Percentiles rank a stretch among this genome's conserved stretches.
These are phyloP conservation scores for Penicillium robsamsonii DNA, from an alignment of 495 filamentous ascomycete genomes.

Conservation along the genomic window DNA sequence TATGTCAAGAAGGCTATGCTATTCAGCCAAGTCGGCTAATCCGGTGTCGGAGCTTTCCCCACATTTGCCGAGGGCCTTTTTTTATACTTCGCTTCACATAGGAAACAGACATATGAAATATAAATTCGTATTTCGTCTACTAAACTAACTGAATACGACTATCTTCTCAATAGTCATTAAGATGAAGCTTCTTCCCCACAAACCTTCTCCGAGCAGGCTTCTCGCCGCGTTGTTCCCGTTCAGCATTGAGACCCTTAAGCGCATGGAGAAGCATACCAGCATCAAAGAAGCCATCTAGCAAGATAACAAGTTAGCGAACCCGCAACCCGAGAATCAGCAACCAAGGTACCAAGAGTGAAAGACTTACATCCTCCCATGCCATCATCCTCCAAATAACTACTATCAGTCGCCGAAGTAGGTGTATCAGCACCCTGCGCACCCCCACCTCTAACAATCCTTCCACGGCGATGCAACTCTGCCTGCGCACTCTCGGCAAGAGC, in stretches of 20 bases:
- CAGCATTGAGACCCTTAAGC: slow-evolving; percentile 62
- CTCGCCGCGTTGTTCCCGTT: slow-evolving; percentile 45
- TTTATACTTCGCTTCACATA: neutral
- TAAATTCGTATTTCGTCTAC: neutral
- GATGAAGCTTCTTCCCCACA: slow-evolving; percentile 74
- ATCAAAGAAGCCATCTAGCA: slow-evolving; percentile 90
- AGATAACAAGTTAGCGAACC: slow-evolving; percentile 21
- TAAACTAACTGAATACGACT: neutral
- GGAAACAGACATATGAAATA: no score
- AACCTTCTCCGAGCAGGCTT: slow-evolving; percentile 55
- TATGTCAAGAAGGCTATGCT: slow-evolving; percentile 5
- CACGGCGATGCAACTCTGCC: slow-evolving; percentile 40
- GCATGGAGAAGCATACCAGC: slow-evolving; percentile 90
- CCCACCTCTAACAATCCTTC: slow-evolving; percentile 43
- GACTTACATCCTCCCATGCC: slow-evolving; percentile 88
- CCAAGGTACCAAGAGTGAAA: slow-evolving; percentile 9
- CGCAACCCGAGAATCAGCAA: neutral
- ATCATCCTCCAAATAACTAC: slow-evolving; percentile 77
- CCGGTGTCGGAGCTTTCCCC: slow-evolving; percentile 8
- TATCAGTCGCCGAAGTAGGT: slow-evolving; percentile 59
- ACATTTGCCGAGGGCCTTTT: slow-evolving; percentile 9
- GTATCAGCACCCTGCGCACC: slow-evolving; percentile 47
- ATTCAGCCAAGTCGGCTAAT: slow-evolving; percentile 11
- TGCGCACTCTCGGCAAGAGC: slow-evolving; percentile 46
- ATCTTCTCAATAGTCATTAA: slow-evolving; percentile 66